phyloP scores from a whole-genome alignment of 495 filamentous ascomycete genomes.

The Penicillium herquei region DNA sequence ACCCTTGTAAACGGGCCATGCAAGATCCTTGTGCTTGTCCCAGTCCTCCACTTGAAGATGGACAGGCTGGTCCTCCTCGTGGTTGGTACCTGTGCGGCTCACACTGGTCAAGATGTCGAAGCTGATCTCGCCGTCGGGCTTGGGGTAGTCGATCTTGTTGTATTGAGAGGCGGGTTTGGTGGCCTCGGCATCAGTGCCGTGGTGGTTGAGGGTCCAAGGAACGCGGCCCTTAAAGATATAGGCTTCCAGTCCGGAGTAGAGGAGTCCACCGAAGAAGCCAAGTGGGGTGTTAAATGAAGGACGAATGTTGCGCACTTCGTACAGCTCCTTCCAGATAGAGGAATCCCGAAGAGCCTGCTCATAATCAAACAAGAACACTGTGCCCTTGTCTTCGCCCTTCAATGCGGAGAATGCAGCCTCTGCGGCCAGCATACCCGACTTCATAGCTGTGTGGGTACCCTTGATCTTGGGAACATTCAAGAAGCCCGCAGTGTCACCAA shows the following conservation, averaged over 20 bases:
- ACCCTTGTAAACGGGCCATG: slow-evolving; percentile 86
- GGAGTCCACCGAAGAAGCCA: slow-evolving; percentile 80
- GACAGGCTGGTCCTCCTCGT: slow-evolving; percentile 97
- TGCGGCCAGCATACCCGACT: slow-evolving; percentile 93
- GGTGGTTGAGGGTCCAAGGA: slow-evolving; percentile 94
- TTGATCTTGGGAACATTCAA: slow-evolving; percentile 99
- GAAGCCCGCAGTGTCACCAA: slow-evolving; percentile 95
- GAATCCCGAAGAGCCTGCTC: slow-evolving; percentile 86
- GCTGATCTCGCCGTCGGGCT: slow-evolving; percentile 88
- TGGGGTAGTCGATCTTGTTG: slow-evolving; percentile 91
- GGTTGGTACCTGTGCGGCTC: slow-evolving; percentile 92
- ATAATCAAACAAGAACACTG: slow-evolving; percentile 92
- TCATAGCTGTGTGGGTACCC: slow-evolving; percentile 97
- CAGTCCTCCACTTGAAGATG: slow-evolving; percentile 94
- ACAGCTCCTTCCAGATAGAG: slow-evolving; percentile 89
- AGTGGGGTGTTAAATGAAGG: slow-evolving; percentile 86
- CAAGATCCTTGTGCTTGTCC: slow-evolving; percentile 78
- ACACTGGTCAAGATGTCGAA: slow-evolving; percentile 97
- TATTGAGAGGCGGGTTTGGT: slow-evolving; percentile 79
- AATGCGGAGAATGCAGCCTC: slow-evolving; percentile 83
- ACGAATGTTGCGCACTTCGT: slow-evolving; percentile 95
- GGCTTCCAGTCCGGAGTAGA: slow-evolving; percentile 93
- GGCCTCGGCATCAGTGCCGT: slow-evolving; percentile 57
- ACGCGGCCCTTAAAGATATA: slow-evolving; percentile 78
- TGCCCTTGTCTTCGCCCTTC: slow-evolving; percentile 50